Base-by-base conservation (phyloP, 306 rosid species). In the Crataegus laevigata region DNA sequence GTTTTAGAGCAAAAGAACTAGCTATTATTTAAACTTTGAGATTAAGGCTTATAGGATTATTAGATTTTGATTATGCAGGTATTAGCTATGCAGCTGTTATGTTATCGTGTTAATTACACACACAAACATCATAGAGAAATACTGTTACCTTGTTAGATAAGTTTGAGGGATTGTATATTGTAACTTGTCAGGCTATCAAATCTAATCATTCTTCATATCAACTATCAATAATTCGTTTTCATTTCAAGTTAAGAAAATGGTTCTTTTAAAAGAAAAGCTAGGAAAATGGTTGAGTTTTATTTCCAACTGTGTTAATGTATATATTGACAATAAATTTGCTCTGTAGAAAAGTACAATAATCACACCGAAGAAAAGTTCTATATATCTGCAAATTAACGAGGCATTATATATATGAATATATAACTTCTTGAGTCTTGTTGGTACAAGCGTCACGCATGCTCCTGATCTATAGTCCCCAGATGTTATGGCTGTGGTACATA, bases 391-490 rank as follows among this genome's bases (percentile, higher is more conserved):
- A 3, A 45, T 47, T 47, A 47, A 47, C 52, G 52, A 21, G 60
- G 25, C 60, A n/a, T 21, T 55, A 8, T 47, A 47, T 47, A 47
- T 26, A 11, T 24, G 14, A n/a, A 57, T 3, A 52, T 57, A 25
- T 29, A 45, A 45, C 52, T 45, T 43, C 14, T 3, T 13, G 58
- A 52, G 58, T 51, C 57, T 30, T 30, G 5, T 62, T 43, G 67
- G 79, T 67, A 78, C 73, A 57, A 77, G 66, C 66, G 17, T 68
- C 69, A 61, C 43, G 61, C 78, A 55, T 75, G 63, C 29, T 42
- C 77, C 73, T 65, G 58, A 69, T 38, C 0, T n/a, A 78, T 84
- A 87, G 92, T 74, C 86, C 87, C 81, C 75, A 71, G 6, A 22
- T 74, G 15, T 22, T 34, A 22, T 79, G 59, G 59, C 77, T 76